These are phyloP conservation scores for Candolleomyces efflorescens DNA, from an alignment of 768 basidiomycete genomes.

Conservation along the genomic window DNA sequence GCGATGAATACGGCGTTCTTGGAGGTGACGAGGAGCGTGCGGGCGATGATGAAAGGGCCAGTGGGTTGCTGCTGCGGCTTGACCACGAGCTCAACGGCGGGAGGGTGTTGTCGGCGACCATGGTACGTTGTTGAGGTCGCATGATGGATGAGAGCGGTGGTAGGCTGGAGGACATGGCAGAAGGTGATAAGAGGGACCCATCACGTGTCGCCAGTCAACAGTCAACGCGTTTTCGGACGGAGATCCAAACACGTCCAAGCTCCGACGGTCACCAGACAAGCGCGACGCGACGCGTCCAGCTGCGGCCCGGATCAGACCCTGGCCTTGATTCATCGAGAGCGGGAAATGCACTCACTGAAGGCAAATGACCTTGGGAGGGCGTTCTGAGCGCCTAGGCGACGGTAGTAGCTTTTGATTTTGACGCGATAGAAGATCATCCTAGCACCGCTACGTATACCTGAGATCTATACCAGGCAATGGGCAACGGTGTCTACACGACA, in stretches of 20 bases:
- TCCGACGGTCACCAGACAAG: constrained; percentile 22
- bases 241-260: constrained; percentile 23
- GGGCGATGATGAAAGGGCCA: constrained; percentile 29
- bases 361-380: not conserved
- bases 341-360: not conserved
- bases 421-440: too few species aligned
- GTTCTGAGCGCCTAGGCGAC: too few species aligned
- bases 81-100: constrained; percentile 17
- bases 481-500: too few species aligned
- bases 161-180: constrained; percentile 35
- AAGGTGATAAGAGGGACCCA: constrained; percentile 36
- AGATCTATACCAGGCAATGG: too few species aligned
- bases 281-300: constrained; percentile 24
- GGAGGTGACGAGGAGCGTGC: constrained; percentile 37
- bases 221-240: constrained; percentile 43
- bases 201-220: constrained; percentile 39
- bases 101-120: constrained; percentile 12
- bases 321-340: not conserved
- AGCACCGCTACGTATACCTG: too few species aligned
- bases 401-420: too few species aligned
- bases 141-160: constrained; percentile 23
- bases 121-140: constrained; percentile 17
- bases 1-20: constrained; percentile 28
- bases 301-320: not conserved
- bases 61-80: constrained; percentile 13